Base-by-base conservation (phyloP, 208 protist species). In the Trypanosoma congolense region DNA sequence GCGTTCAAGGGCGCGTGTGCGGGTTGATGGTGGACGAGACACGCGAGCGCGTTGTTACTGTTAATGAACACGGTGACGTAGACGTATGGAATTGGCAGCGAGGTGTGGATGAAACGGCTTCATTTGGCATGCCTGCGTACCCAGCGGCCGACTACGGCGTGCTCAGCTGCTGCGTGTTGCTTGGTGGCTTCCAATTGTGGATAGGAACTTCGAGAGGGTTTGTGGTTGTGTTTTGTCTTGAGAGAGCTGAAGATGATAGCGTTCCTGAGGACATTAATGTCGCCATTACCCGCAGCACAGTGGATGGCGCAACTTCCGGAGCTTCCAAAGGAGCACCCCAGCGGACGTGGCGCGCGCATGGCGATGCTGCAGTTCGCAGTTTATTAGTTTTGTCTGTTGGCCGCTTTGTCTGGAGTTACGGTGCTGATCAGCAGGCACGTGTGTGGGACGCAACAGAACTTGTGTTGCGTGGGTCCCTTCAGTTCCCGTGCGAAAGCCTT, bases 361-460 rank as follows among this genome's bases (percentile, higher is more conserved):
- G n/a, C 25, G 46, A 21, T 0, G n/a, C 22, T 10, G 33, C 60
- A 10, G 52, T 87, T 12, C 53, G 58, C 0, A 53, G 33, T 9
- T 19, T 87, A 1, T 18, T 75, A 1, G 1, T 52, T n/a, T 76
- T 83, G 75, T 75, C 70, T 0, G 12, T 80, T 22, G 73, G 71
- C 19, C 63, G 65, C 18, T 35, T 53, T 19, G 64, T 87, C 35
- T 87, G 80, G 80, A 83, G 73, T 67, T 81, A 64, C 25, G 73
- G 51, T 14, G 59, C 8, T 4, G 61, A 67, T 25, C 6, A 46
- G 3, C 65, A 61, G 26, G 70, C 78, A 26, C 62, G 52, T 46
- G 80, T 87, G 25, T 87, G 76, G 75, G 67, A 87, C 25, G 57
- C 70, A 28, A 40, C 18, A 0, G 52, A 26, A 29, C 53, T 64